Evolutionary conservation across 306 rosid genomes (phyloP), one percentile per base, ranked within the genome.

Genomic region (Cucurbita pepo): DNA sequence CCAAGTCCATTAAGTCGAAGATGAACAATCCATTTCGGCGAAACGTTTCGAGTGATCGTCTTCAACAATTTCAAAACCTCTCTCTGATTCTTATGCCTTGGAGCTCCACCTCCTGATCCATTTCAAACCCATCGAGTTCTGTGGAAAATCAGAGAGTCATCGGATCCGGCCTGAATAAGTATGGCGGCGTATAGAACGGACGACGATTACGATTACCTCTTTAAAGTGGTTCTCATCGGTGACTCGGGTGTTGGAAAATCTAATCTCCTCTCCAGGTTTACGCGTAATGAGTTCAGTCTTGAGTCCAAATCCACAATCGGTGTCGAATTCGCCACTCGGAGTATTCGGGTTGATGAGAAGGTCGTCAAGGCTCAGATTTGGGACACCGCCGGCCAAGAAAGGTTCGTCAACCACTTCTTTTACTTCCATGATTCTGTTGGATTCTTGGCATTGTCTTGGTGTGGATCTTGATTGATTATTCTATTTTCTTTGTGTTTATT

Each of bases 371-470:
- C 86, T 57, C 89, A 85, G 89, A 85, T 85, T 85, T 85, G 87
- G 89, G 89, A 85, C 63, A 85, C 89, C 70, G 89, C 85, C 56
- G 87, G 87, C 48, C 89, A 85, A 79, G 86, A 85, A 76, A 83
- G 89, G 86, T 84, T 52, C 7, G 10, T 64, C 21, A 6, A 37
- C 10, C 3, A 37, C 7, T 36, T 25, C 13, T 25, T 48, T 45
- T 14, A 19, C 43, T 25, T 48, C 71, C n/a, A 8, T 63, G 12
- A 8, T 22, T 55, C 67, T 56, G 13, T 51, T 52, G 10, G 7
- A 36, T 52, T 71, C 60, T 54, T 54, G 15, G 11, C 60, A 52
- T 71, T 53, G 76, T 72, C 53, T 38, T 72, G 19, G 10, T 71
- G 7, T 71, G 14, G 76, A 55, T 72, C 76, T 55, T 72, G 53